Evolutionary conservation across 129 eudicot species (phyloP).

Genomic region (Lactuca saligna): DNA sequence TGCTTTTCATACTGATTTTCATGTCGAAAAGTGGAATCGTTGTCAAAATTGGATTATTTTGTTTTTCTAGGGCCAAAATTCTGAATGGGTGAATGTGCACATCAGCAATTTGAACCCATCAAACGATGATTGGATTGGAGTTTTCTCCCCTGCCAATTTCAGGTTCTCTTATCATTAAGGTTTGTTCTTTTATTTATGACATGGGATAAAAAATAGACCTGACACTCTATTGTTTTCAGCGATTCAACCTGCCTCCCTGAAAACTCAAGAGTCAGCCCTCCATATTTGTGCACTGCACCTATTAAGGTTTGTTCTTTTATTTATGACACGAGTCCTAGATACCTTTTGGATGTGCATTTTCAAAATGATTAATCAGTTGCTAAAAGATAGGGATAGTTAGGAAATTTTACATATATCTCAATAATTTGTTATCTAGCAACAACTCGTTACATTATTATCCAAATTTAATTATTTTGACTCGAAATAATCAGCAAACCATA

Average conservation of each 20-base stretch:
- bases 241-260: constrained; percentile 64
- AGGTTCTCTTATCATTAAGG: constrained; percentile 40
- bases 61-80: constrained; percentile 48
- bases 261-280: constrained; percentile 62
- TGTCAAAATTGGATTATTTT: background rate
- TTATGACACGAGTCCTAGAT: constrained; percentile 5
- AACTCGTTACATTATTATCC: background rate
- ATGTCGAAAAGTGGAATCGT: background rate
- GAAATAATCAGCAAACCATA: background rate
- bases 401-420: background rate
- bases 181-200: too few relatives aligned
- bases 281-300: constrained; percentile 81
- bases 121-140: constrained; percentile 88
- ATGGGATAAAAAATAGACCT: background rate
- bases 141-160: constrained; percentile 93
- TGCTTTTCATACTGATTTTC: background rate
- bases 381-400: background rate
- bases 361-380: background rate
- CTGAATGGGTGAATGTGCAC: constrained; percentile 69
- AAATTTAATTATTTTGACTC: background rate
- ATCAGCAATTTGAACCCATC: constrained; percentile 58
- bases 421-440: background rate
- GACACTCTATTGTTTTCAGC: constrained; percentile 39
- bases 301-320: constrained; percentile 60
- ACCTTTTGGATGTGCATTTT: constrained; percentile 1